These are phyloP conservation scores for Straminergon stramineum DNA, from an alignment of 225 moss, liverwort and hornwort genomes.

Conservation along the genomic window DNA sequence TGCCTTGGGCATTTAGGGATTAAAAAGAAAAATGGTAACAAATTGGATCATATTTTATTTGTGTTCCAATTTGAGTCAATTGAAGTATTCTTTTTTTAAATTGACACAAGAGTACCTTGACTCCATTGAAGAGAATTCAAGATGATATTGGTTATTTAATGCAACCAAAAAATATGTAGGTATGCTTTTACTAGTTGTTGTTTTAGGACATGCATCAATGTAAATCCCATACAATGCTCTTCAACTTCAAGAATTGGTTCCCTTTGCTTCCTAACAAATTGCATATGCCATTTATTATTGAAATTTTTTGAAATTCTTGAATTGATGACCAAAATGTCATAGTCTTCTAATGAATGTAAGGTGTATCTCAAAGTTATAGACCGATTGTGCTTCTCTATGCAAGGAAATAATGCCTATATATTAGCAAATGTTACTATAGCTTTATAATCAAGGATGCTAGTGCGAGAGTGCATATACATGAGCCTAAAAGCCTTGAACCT, in stretches of 20 bases:
- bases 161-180: neutral
- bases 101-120: neutral
- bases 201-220: neutral
- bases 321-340: too few species aligned
- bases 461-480: too few species aligned
- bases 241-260: neutral
- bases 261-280: fast-evolving
- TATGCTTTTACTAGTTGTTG: neutral
- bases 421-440: too few species aligned
- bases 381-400: too few species aligned
- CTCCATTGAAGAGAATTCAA: neutral
- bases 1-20: fast-evolving
- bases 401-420: too few species aligned
- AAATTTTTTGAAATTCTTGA: too few species aligned
- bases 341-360: too few species aligned
- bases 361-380: too few species aligned
- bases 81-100: neutral
- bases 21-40: neutral
- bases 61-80: neutral
- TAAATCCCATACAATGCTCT: neutral
- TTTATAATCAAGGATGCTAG: too few species aligned
- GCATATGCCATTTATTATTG: too few species aligned
- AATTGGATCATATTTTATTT: too few species aligned
- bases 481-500: too few species aligned
- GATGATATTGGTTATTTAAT: neutral